phyloP scores from a whole-genome alignment of 148 eudicot species.

The Heliamphora exappendiculata region DNA sequence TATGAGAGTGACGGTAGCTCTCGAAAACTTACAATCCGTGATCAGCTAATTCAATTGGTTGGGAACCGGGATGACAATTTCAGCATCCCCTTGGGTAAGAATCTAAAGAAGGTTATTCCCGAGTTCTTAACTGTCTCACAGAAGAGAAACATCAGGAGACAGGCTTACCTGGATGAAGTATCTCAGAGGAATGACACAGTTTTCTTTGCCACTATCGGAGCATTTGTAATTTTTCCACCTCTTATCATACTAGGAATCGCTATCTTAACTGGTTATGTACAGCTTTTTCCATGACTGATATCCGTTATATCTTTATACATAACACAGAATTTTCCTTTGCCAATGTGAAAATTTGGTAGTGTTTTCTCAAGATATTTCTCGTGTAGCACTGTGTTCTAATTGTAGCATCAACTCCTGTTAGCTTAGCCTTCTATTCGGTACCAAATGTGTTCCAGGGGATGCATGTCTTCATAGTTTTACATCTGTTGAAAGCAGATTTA shows the following conservation, averaged over 20 bases:
- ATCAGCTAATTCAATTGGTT: constrained; percentile 53
- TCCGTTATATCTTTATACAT: neutral
- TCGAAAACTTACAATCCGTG: constrained; percentile 48
- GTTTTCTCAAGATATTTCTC: neutral
- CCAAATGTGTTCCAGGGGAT: neutral
- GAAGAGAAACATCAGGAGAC: constrained; percentile 87
- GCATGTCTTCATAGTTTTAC: neutral
- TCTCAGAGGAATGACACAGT: constrained; percentile 77
- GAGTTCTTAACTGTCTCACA: constrained; percentile 82
- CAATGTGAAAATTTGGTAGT: neutral
- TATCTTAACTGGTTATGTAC: constrained; percentile 79
- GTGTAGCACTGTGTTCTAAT: neutral
- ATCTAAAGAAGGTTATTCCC: constrained; percentile 67
- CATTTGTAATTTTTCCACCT: constrained; percentile 83
- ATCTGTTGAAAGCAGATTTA: neutral
- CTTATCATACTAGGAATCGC: constrained; percentile 69
- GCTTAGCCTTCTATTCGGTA: neutral
- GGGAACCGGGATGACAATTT: constrained; percentile 73
- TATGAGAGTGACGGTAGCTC: constrained; percentile 43
- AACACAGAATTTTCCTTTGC: neutral
- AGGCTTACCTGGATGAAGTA: constrained; percentile 68
- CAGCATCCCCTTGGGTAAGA: constrained; percentile 70
- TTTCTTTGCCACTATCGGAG: constrained; percentile 88
- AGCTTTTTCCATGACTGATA: constrained; percentile 65
- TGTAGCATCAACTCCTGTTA: neutral